Evolutionary conservation across 148 eudicot species (phyloP).

Genomic region (Chenopodium berlandieri): DNA sequence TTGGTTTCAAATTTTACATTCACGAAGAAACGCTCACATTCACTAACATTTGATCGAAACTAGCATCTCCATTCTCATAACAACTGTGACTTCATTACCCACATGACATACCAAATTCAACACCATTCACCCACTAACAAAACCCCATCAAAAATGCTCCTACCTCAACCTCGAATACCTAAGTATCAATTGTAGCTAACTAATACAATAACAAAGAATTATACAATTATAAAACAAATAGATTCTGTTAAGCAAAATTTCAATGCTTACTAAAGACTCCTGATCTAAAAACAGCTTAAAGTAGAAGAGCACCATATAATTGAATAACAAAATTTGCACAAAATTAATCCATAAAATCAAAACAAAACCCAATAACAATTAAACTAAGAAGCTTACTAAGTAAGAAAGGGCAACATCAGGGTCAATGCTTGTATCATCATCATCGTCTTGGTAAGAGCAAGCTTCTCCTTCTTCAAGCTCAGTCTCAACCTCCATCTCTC

Average conservation of each 20-base stretch:
- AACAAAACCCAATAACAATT: neutral
- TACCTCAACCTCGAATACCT: neutral
- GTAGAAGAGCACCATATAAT: neutral
- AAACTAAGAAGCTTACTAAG: slow-evolving; percentile 47
- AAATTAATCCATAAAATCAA: slow-evolving; percentile 4
- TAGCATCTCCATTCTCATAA: neutral
- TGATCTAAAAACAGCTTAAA: slow-evolving; percentile 22
- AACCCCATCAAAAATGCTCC: neutral
- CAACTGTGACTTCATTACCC: neutral
- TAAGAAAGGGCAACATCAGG: slow-evolving; percentile 92
- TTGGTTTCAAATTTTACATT: neutral
- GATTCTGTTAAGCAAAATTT: neutral
- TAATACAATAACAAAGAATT: neutral
- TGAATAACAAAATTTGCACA: neutral
- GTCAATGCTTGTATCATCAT: slow-evolving; percentile 65
- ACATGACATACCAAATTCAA: neutral
- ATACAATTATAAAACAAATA: neutral
- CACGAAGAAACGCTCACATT: neutral
- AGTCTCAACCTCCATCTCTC: slow-evolving; percentile 51
- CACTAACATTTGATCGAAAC: neutral
- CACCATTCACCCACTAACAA: neutral
- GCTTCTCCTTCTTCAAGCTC: slow-evolving; percentile 97
- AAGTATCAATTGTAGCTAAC: neutral
- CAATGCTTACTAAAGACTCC: neutral
- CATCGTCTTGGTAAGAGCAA: slow-evolving; percentile 35